These are phyloP conservation scores for Petunia hybrid DNA, from an alignment of 305 asterid species.

Conservation along the genomic window DNA sequence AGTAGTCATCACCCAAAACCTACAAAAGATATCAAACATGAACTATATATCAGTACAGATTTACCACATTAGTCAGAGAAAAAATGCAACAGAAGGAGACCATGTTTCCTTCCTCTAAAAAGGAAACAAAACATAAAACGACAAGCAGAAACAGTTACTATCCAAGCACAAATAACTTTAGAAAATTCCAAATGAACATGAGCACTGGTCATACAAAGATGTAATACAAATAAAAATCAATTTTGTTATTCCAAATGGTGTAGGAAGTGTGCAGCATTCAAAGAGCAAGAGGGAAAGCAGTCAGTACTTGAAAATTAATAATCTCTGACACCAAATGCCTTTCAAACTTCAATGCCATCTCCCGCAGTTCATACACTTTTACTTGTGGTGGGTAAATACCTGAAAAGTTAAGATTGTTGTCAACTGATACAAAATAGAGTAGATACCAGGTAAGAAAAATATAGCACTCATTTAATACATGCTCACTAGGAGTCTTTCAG, in stretches of 20 bases:
- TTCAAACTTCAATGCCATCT: constrained; percentile 83
- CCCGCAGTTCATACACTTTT: constrained; percentile 89
- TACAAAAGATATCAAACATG: constrained; percentile 40
- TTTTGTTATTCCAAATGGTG: neutral
- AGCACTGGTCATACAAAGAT: neutral
- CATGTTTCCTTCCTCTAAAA: neutral
- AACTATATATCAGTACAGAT: neutral
- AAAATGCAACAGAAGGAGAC: neutral
- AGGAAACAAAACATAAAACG: constrained; percentile 1
- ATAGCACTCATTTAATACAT: neutral
- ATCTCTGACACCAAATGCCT: constrained; percentile 93
- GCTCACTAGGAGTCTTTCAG: neutral
- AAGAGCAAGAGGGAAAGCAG: constrained; percentile 13
- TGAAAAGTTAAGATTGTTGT: constrained; percentile 31
- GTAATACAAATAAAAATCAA: neutral
- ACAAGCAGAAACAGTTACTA: neutral
- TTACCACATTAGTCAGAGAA: constrained; percentile 21
- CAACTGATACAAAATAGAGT: constrained; percentile 14
- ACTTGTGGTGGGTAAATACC: constrained; percentile 98
- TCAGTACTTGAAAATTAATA: constrained; percentile 71
- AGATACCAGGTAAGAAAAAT: neutral
- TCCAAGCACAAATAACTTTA: neutral
- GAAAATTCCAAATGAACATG: neutral
- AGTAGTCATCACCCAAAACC: constrained; percentile 92
- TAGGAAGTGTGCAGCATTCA: neutral